phyloP scores from a whole-genome alignment of 768 basidiomycete genomes.

The Exidia glandulosa region DNA sequence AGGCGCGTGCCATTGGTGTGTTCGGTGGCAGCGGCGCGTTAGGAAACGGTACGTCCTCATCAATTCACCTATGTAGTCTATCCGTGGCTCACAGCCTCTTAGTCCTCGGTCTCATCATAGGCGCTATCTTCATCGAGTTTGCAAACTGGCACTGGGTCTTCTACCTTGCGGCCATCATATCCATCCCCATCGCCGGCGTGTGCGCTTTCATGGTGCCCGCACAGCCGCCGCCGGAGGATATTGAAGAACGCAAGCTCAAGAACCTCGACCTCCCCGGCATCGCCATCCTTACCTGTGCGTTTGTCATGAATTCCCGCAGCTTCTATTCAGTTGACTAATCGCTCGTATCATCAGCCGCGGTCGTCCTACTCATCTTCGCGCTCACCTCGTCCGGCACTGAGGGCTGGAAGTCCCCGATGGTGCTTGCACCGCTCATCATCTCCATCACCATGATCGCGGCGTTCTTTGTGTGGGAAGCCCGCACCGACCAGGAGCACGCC shows the following conservation, averaged over 20 bases:
- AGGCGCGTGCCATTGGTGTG: conserved; percentile 36
- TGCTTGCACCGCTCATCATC: conserved; percentile 36
- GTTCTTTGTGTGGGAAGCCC: conserved; percentile 44
- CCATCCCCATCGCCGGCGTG: conserved; percentile 20
- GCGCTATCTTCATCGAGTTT: conserved; percentile 31
- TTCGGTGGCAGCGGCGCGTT: conserved; percentile 37
- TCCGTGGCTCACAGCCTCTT: neutral
- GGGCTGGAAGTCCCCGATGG: conserved; percentile 39
- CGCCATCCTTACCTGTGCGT: conserved; percentile 19
- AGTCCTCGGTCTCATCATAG: conserved; percentile 34
- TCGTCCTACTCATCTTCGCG: conserved; percentile 31
- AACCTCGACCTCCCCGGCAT: conserved; percentile 30
- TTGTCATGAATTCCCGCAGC: too few relatives aligned
- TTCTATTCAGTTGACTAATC: too few relatives aligned
- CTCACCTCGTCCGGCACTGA: conserved; percentile 25
- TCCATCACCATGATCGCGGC: conserved; percentile 27
- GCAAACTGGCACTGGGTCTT: conserved; percentile 42
- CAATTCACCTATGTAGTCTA: neutral
- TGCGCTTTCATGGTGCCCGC: conserved; percentile 26
- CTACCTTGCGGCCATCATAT: conserved; percentile 33
- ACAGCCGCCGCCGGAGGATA: conserved; percentile 6
- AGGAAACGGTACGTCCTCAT: conserved; percentile 28
- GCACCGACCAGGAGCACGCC: conserved; percentile 28
- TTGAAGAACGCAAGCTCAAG: conserved; percentile 10
- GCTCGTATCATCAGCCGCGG: conserved; percentile 16